These are phyloP conservation scores for Russula ochroleuca DNA, from an alignment of 768 basidiomycete species.

Conservation along the genomic window DNA sequence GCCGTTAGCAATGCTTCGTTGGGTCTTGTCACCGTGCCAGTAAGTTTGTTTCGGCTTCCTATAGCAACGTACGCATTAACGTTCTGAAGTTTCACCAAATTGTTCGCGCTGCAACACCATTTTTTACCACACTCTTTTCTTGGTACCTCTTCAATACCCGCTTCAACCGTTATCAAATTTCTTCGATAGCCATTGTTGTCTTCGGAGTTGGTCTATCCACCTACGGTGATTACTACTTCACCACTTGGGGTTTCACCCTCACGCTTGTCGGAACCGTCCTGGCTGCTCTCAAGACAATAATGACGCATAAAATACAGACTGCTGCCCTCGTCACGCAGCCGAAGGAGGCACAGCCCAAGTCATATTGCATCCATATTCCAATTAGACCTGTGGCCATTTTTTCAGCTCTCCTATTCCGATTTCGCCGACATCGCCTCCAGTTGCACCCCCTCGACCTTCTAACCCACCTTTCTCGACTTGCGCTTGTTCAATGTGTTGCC, in stretches of 20 bases:
- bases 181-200: conserved; percentile 80
- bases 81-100: conserved; percentile 87
- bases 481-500: conserved; percentile 79
- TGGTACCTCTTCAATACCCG: conserved; percentile 58
- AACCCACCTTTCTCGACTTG: conserved; percentile 86
- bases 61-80: neutral
- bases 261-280: conserved; percentile 88
- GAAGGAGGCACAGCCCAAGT: conserved; percentile 12
- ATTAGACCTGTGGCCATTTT: conserved; percentile 24
- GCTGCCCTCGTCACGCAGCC: conserved; percentile 27
- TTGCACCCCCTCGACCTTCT: conserved; percentile 83
- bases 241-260: conserved; percentile 74
- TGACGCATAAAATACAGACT: conserved; percentile 75
- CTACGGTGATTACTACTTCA: conserved; percentile 94
- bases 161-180: conserved; percentile 57
- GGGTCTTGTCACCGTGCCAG: conserved; percentile 84
- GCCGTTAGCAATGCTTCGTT: conserved; percentile 90
- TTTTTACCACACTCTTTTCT: conserved; percentile 85
- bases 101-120: conserved; percentile 84
- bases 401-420: conserved; percentile 19
- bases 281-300: conserved; percentile 90
- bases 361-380: conserved; percentile 2
- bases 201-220: conserved; percentile 90
- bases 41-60: conserved; percentile 39
- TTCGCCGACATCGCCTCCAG: conserved; percentile 35